Evolutionary conservation across 352 stramenopile genomes (phyloP), one percentile per base, ranked within the genome.

Genomic region (Phytophthora brassicae): DNA sequence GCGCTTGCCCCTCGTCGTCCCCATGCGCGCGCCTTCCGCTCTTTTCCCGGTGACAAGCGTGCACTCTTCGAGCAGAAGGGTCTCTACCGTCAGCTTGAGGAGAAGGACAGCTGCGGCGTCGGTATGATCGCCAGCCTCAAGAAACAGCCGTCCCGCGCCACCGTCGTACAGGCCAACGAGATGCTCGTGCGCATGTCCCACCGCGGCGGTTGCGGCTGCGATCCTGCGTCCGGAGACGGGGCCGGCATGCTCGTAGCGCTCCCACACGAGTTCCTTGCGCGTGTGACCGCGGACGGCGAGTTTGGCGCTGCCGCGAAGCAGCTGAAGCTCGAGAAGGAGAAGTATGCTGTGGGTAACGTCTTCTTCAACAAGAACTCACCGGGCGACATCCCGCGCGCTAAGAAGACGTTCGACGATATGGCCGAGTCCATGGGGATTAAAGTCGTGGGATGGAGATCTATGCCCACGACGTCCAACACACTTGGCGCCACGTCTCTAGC

Each of bases 151-250:
- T 97, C 85, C 59, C 84, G 95, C 38, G 79, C 87, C 49, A 95
- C 81, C 26, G 94, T 99, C 19, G 81, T 97, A 24, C 88, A 98
- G 70, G 94, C 95, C 19, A 97, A 98, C 77, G 92, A 98, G 71
- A 99, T 99, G 95, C 86, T 99, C 26, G 89, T 98, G 59, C 87
- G 95, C 26, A 99, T 99, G 95, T 95, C 88, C 43, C 96, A 99
- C 80, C 79, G 96, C 49, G 82, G 95, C 43, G 95, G 94, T 52
- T 98, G 95, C 62, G 96, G 95, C 45, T 99, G 95, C 66, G 96
- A 98, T 71, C 94, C 96, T 12, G 94, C 93, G 50, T 97, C 90
- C 20, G 95, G 95, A 43, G 92, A 98, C 71, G 91, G 72, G 43
- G 75, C 75, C 39, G 96, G 96, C 65, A 98, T 99, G 84, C 77